Evolutionary conservation across 2,329 filamentous ascomycete genomes (phyloP).

Genomic region (Knufia petricola): DNA sequence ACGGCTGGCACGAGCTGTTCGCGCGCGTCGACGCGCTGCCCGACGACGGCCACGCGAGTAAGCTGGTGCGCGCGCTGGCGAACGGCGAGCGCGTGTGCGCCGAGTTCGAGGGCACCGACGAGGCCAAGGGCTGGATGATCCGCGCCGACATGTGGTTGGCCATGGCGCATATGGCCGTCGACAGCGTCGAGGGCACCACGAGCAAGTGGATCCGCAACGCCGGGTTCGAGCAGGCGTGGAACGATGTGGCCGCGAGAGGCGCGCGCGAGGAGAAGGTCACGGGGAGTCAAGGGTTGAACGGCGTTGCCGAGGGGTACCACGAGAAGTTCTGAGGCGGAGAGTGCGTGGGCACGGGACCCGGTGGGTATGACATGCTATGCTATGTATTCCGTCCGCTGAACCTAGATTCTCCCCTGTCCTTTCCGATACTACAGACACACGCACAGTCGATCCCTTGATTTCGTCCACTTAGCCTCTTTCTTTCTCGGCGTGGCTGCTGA

Average conservation of each 20-base stretch:
- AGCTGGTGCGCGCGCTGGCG: constrained; percentile 61
- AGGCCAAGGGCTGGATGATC: constrained; percentile 29
- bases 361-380: too few relatives aligned
- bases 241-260: constrained; percentile 21
- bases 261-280: neutral
- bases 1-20: constrained; percentile 37
- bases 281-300: neutral
- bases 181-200: constrained; percentile 24
- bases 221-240: constrained; percentile 37
- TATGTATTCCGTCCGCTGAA: too few relatives aligned
- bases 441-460: too few relatives aligned
- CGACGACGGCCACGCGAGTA: constrained; percentile 77
- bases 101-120: constrained; percentile 26
- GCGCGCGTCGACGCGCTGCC: constrained; percentile 34
- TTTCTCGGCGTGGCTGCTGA: too few relatives aligned
- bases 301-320: neutral
- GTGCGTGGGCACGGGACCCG: too few relatives aligned
- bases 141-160: constrained; percentile 37
- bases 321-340: constrained; percentile 11
- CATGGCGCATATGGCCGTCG: constrained; percentile 35
- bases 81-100: constrained; percentile 49
- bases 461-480: too few relatives aligned
- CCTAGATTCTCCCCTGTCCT: too few relatives aligned
- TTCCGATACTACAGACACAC: too few relatives aligned
- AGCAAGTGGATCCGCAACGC: constrained; percentile 31